Base-by-base conservation (phyloP, 495 filamentous ascomycete species). In the Aspergillus cavernicola region DNA sequence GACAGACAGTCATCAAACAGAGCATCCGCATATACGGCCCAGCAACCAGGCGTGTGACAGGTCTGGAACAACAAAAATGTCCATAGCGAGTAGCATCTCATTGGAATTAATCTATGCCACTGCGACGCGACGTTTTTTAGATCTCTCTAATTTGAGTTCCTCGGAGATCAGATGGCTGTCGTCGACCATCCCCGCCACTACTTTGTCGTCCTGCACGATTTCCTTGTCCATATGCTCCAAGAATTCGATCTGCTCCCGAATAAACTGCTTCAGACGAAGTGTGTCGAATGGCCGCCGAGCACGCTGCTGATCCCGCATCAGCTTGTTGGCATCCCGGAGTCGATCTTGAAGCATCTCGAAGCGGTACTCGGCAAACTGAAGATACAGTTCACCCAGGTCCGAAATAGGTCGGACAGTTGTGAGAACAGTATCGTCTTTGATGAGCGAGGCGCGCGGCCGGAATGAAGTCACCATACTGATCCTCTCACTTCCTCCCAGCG, bases 401-500 rank as follows among this genome's bases (percentile, higher is more conserved):
- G 84, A 87, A 36, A 88, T 79, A 1, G 78, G 76, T 12, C 85
- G 79, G 20, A 88, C 83, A 0, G 84, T 86, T 8, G 76, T 81
- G 37, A 89, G 75, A 22, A 85, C 80, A 5, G 83, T 83, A 54
- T 87, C 85, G 55, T 89, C 86, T 16, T 75, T 78, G 39, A 82
- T 59, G n/a, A 63, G 69, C 2, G 85, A 72, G 32, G 73, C 74
- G 16, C 75, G 77, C 2, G 85, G 83, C 6, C 86, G 77, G 69
- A 88, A 88, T 7, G 85, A 87, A 6, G 85, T 88, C 20, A 88
- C 85, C 75, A 86, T 84, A 24, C 81, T 85, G 67, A 88, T 86
- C 35, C 85, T 81, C 64, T 88, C 86, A 16, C 78, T 77, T 9
- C 75, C 73, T 28, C 85, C 84, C 31, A 85, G 72, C 1, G 85